A percentile compares a stretch with the other conserved stretches of the same genome.
Evolutionary conservation across 1,284 basidiomycete species (phyloP).

Genomic region (Flammula alnicola): DNA sequence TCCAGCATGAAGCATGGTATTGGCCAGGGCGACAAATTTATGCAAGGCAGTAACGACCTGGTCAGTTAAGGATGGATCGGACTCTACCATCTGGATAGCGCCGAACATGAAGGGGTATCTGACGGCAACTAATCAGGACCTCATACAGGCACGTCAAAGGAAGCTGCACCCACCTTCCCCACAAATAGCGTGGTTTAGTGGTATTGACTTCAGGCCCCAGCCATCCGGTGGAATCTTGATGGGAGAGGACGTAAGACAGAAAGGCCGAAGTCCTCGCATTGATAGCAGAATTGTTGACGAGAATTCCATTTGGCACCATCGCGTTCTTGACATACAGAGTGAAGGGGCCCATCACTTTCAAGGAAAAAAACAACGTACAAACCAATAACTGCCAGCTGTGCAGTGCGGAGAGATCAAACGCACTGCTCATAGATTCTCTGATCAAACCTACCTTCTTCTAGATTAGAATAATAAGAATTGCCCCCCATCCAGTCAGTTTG

Average conservation of each 20-base stretch:
- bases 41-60: slow-evolving; percentile 51
- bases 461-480: slow-evolving; percentile 50
- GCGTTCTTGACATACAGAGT: slow-evolving; percentile 45
- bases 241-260: slow-evolving; percentile 55
- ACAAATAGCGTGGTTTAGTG: slow-evolving; percentile 56
- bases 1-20: slow-evolving; percentile 56
- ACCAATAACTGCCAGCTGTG: slow-evolving; percentile 63
- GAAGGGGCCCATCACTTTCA: neutral
- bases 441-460: slow-evolving; percentile 53
- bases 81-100: slow-evolving; percentile 58
- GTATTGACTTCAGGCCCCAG: slow-evolving; percentile 60
- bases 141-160: neutral
- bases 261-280: slow-evolving; percentile 53
- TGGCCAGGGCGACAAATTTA: slow-evolving; percentile 58
- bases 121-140: neutral
- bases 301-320: slow-evolving; percentile 55
- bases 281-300: slow-evolving; percentile 49
- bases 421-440: neutral
- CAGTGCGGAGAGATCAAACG: neutral
- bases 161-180: slow-evolving; percentile 54
- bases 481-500: slow-evolving; percentile 61
- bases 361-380: slow-evolving; percentile 45
- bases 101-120: slow-evolving; percentile 63
- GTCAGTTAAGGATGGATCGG: slow-evolving; percentile 46
- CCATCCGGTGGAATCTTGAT: slow-evolving; percentile 61